A percentile compares a stretch with the other conserved stretches of the same genome.
phyloP scores from a whole-genome alignment of 352 stramenopile genomes.

The Phytophthora sojae region DNA sequence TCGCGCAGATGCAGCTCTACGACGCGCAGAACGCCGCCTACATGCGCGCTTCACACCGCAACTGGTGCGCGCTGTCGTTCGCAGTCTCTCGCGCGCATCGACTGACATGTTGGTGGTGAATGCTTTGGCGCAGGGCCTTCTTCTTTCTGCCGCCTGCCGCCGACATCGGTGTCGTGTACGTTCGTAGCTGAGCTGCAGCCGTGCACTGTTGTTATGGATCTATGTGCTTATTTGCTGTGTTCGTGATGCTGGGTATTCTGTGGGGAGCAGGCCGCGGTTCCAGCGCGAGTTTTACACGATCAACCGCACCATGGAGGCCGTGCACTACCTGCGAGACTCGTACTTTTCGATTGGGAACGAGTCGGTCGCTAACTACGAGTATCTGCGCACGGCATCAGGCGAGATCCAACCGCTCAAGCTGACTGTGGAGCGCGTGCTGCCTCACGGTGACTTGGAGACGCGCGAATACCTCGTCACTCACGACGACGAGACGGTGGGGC shows the following conservation, averaged over 20 bases:
- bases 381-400: constrained; percentile 36
- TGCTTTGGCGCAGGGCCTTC: constrained; percentile 56
- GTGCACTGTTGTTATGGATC: too few species aligned
- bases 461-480: constrained; percentile 57
- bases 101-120: not conserved
- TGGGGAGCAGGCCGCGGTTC: constrained; percentile 52
- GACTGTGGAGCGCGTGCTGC: constrained; percentile 43
- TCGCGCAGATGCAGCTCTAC: constrained; percentile 78
- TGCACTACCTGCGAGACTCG: constrained; percentile 73
- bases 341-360: constrained; percentile 79
- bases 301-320: constrained; percentile 70
- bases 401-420: constrained; percentile 50
- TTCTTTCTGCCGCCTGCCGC: constrained; percentile 78
- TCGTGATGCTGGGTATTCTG: not conserved
- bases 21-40: constrained; percentile 86
- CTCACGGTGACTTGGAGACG: constrained; percentile 40
- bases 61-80: constrained; percentile 57
- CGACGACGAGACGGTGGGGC: constrained; percentile 50
- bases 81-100: not conserved
- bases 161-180: constrained; percentile 65
- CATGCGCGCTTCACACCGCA: constrained; percentile 83
- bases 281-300: constrained; percentile 77
- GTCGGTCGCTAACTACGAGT: constrained; percentile 88
- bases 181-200: not conserved
- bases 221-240: not conserved